Percentiles rank a stretch among this genome's conserved stretches.
These are phyloP conservation scores for Flaveria ramosissima DNA, from an alignment of 129 eudicot genomes.

Conservation along the genomic window DNA sequence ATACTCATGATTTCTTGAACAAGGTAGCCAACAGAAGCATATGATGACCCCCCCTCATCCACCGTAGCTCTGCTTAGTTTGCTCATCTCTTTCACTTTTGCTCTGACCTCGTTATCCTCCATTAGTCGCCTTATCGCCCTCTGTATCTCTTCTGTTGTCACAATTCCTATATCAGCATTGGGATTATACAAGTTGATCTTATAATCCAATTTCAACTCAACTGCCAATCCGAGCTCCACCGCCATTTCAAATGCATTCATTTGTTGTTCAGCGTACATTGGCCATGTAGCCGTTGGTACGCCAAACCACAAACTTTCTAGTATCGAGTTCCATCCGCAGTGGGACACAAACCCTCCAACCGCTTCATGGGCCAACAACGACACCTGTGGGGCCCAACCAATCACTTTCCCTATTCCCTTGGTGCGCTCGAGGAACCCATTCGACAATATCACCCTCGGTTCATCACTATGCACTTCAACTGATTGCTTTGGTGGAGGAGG, in stretches of 20 bases:
- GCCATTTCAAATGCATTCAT: constrained; percentile 25
- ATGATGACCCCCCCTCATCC: constrained; percentile 48
- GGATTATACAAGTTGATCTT: constrained; percentile 27
- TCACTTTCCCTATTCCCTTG: constrained; percentile 37
- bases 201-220: constrained; percentile 32
- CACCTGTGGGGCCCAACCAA: constrained; percentile 58
- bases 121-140: constrained; percentile 16
- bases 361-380: constrained; percentile 44
- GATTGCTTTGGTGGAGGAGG: constrained; percentile 7
- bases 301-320: constrained; percentile 50
- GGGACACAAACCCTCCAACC: constrained; percentile 54
- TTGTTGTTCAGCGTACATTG: constrained; percentile 42
- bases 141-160: constrained; percentile 31
- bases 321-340: constrained; percentile 59
- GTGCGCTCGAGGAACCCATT: constrained; percentile 49
- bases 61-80: constrained; percentile 10
- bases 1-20: background rate
- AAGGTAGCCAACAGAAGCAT: background rate
- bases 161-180: constrained; percentile 16
- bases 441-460: constrained; percentile 30
- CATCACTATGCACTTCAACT: constrained; percentile 9
- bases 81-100: constrained; percentile 24
- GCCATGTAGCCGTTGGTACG: constrained; percentile 45
- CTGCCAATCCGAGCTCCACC: constrained; percentile 35
- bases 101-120: background rate